A percentile compares a stretch with the other conserved stretches of the same genome.
Evolutionary conservation across 2,329 filamentous ascomycete genomes (phyloP).

Genomic region (Trichoderma sp.): DNA sequence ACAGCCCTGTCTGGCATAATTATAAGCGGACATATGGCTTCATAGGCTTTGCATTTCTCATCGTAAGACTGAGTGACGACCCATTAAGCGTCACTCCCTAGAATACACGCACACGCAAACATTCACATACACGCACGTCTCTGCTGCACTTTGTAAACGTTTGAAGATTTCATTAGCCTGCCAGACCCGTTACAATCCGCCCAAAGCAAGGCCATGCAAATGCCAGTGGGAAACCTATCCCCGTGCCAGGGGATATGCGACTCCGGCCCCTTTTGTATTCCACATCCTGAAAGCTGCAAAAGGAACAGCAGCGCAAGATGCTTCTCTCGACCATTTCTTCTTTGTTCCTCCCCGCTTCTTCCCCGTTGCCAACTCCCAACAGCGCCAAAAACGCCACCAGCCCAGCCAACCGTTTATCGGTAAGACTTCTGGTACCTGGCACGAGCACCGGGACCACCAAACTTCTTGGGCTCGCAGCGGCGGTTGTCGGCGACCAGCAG

Average conservation of each 20-base stretch:
- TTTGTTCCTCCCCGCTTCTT: neutral
- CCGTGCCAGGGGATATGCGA: slow-evolving; percentile 40
- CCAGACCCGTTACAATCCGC: slow-evolving; percentile 49
- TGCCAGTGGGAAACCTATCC: slow-evolving; percentile 45
- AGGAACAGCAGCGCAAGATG: slow-evolving; percentile 6
- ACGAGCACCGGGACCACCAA: slow-evolving; percentile 88
- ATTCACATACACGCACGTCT: neutral
- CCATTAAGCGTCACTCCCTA: slow-evolving; percentile 5
- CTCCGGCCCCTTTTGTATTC: slow-evolving; percentile 35
- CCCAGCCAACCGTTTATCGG: slow-evolving; percentile 63
- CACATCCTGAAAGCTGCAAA: slow-evolving; percentile 11
- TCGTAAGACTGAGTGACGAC: neutral
- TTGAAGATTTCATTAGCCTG: slow-evolving; percentile 52
- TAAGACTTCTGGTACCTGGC: slow-evolving; percentile 99
- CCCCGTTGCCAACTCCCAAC: neutral
- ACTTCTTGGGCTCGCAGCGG: slow-evolving; percentile 99
- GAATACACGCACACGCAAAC: slow-evolving; percentile 19
- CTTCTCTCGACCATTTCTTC: slow-evolving; percentile 11
- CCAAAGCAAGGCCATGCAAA: slow-evolving; percentile 53
- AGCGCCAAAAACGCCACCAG: slow-evolving; percentile 1
- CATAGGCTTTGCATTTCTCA: neutral
- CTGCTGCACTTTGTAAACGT: slow-evolving; percentile 33
- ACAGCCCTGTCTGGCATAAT: neutral
- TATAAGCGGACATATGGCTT: neutral
- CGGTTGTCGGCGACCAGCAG: slow-evolving; percentile 99